Evolutionary conservation across 306 rosid species (phyloP), one percentile per base, ranked within the genome.

Genomic region (Rosa multiflora): DNA sequence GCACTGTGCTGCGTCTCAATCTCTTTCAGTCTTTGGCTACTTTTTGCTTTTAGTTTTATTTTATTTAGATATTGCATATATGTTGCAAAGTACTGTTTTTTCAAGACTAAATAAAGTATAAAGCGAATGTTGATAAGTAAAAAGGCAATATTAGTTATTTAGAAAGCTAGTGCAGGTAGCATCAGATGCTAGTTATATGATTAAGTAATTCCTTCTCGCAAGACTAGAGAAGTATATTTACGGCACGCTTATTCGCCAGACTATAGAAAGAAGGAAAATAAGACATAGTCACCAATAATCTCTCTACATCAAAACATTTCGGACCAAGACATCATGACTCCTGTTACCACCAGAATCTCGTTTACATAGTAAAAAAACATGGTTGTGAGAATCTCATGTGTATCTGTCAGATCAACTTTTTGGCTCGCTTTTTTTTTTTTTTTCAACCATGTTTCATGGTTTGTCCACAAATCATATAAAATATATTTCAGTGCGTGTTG

Each of bases 131-230:
- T 58, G 63, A 59, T 43, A 3, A 46, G 49, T 61, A 1, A 29
- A 26, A 66, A 35, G 21, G n/a, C 2, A 35, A 64, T 35, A 64
- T 64, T 32, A 42, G 10, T 32, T 43, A 59, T 75, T 75, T 4
- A 8, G 52, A 46, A 59, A 29, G 79, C 32, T 75, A 75, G 71
- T 46, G 71, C 61, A 46, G 32, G 72, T 40, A 68, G 79, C 79
- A 62, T 75, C 71, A 62, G 72, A 62, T 75, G 79, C 72, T 26
- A 40, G 43, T 13, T 43, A 61, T 26, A 46, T 32, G 8, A 74
- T 23, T 43, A 29, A 43, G 32, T n/a, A 20, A 67, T 67, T 67
- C 8, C 43, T 67, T 14, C 69, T 58, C 8, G 26, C 42, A 42
- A 58, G 78, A 58, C 20, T 43, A 42, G n/a, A 5, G 17, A 58